Percentiles rank a stretch among this genome's conserved stretches.
Evolutionary conservation across 78 protist genomes (phyloP).

Genomic region (Trichosphaerium sp.): DNA sequence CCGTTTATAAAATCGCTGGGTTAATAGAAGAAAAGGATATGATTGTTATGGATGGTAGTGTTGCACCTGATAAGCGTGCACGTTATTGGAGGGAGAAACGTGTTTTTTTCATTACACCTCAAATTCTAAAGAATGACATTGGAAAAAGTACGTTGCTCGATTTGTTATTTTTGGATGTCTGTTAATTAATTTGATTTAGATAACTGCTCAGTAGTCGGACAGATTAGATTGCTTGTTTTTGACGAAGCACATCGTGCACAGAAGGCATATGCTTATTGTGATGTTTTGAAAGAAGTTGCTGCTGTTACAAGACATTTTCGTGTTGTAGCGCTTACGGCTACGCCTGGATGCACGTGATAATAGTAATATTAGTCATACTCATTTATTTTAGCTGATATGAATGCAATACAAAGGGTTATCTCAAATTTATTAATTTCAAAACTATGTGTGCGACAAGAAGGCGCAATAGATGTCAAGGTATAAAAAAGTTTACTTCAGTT

Average conservation of each 20-base stretch:
- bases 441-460: conserved; percentile 57
- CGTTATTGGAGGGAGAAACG: conserved; percentile 48
- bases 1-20: neutral
- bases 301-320: conserved; percentile 38
- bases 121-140: conserved; percentile 57
- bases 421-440: conserved; percentile 46
- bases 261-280: conserved; percentile 63
- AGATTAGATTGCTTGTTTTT: conserved; percentile 32
- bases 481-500: too few species aligned
- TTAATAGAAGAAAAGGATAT: neutral
- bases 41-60: conserved; percentile 49
- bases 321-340: conserved; percentile 85
- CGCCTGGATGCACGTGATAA: conserved; percentile 93
- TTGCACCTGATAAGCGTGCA: neutral
- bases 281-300: conserved; percentile 8
- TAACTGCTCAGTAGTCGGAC: neutral
- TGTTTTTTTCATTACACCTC: conserved; percentile 82
- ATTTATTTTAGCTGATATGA: neutral
- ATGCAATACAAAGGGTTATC: conserved; percentile 48
- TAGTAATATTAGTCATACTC: too few species aligned
- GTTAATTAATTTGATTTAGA: neutral
- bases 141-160: conserved; percentile 14
- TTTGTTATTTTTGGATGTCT: conserved; percentile 1
- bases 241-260: conserved; percentile 84
- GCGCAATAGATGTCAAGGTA: conserved; percentile 26